Base-by-base conservation (phyloP, 139 green algal genomes). In the Parachlorella kessleri region DNA sequence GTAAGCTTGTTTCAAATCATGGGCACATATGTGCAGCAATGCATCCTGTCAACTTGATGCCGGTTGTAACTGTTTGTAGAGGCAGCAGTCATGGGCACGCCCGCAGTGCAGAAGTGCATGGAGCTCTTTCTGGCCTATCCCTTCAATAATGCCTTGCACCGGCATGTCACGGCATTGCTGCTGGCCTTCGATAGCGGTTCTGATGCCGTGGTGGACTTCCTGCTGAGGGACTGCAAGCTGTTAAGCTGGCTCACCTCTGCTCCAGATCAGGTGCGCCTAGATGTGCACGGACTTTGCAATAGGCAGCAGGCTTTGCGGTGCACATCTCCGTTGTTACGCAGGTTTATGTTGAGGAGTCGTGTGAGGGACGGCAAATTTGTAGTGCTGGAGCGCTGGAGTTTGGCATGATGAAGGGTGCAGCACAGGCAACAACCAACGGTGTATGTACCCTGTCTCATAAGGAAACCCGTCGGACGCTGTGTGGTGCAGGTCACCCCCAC, bases 121-220 rank as follows among this genome's bases (percentile, higher is more conserved):
- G 70, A 90, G 42, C 89, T 98, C 30, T 93, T 98, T 48, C 70
- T 86, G 63, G 65, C 68, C 21, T 95, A 92, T 81, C 94, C 94
- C 37, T 98, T 98, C 91, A 97, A 98, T 86, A 97, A 95, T 83
- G 83, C 94, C 53, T 83, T 98, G 78, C 94, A 98, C 79, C 89
- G 92, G 73, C 86, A 90, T 38, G 90, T 95, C 21, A 76, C 80
- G 1, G 69, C 70, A 3, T 77, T 98, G 76, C n/a, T 98, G 24
- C 73, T 38, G n/a, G 78, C 83, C 1, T 68, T 88, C 26, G 83
- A 85, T 30, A 23, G 28, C 33, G 78, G 77, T 21, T 88, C 77
- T 9, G 35, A 85, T 10, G 42, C 30, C 14, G 75, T 97, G n/a
- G 54, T 93, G 37, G 37, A 70, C 3, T 90, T 95, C 83, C 72